phyloP scores from a whole-genome alignment of 129 eudicot genomes.

The Deinandra increscens region DNA sequence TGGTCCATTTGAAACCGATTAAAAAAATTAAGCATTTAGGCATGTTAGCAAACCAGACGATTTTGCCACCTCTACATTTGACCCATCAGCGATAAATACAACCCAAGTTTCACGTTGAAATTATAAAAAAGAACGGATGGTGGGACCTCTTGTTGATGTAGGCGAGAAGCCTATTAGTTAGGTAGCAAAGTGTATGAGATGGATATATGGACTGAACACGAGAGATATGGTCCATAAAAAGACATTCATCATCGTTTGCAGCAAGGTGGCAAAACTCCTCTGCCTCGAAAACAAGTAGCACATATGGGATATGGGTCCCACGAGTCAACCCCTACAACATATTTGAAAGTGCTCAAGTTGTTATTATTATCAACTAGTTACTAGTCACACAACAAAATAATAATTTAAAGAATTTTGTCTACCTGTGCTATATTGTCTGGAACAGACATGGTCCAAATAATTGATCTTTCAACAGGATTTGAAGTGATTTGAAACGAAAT shows the following conservation, averaged over 20 bases:
- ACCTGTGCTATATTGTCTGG: conserved; percentile 73
- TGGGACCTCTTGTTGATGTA: conserved; percentile 68
- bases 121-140: conserved; percentile 1
- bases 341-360: conserved; percentile 7
- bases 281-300: conserved; percentile 66
- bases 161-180: conserved; percentile 72
- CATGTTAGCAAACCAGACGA: conserved; percentile 1
- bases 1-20: neutral
- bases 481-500: conserved; percentile 62
- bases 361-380: neutral
- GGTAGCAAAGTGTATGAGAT: conserved; percentile 70
- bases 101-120: neutral
- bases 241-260: conserved; percentile 38
- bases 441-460: conserved; percentile 69
- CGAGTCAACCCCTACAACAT: conserved; percentile 49
- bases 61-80: neutral
- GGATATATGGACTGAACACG: conserved; percentile 69
- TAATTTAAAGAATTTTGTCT: neutral
- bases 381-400: neutral
- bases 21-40: neutral
- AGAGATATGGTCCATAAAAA: conserved; percentile 51
- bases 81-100: neutral
- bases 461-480: conserved; percentile 81
- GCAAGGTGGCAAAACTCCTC: conserved; percentile 74
- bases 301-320: conserved; percentile 51